Base-by-base conservation (phyloP, 2,329 filamentous ascomycete species). In the Alternaria burnsii region DNA sequence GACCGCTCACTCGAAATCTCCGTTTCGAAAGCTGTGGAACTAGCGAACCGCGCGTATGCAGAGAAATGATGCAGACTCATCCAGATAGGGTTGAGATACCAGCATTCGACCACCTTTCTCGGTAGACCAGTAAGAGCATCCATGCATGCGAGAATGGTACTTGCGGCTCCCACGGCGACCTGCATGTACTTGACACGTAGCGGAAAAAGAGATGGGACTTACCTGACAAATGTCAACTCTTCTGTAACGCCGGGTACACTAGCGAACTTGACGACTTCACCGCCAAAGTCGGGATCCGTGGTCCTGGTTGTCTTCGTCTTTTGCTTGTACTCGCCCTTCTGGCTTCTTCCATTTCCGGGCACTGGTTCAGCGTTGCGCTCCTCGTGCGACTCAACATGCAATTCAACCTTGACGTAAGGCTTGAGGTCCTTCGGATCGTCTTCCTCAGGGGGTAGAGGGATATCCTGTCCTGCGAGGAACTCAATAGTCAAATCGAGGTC, bases 331-430 rank as follows among this genome's bases (percentile, higher is more conserved):
- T 82, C 84, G 50, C 82, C 81, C 61, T 85, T 84, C 67, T 87
- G 86, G 58, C 83, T 81, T 63, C 83, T 82, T 6, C 82, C 80
- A 22, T 81, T 81, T 47, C 83, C 84, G 36, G 76, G 79, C 18
- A 82, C 73, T 6, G 73, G 72, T 48, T 78, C 78, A 2, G 78
- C 75, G 9, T 77, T 76, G 5, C 79, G 79, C 63, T 86, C 83
- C 54, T 83, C 82, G n/a, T 80, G 81, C 57, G 83, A 91, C 73
- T 95, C 93, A 16, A 94, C 87, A 76, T 96, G 92, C 56, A 97
- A 79, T 75, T 95, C 91, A 64, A 89, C 90, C 74, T 90, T 93
- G 70, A 97, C 86, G 60, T 91, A 87, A 2, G 92, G 92, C 40
- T 88, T 87, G 63, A 95, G 91, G 22, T 85, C 82, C 62, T 84